These are phyloP conservation scores for Salvia sclarea DNA, from an alignment of 305 asterid genomes.

Conservation along the genomic window DNA sequence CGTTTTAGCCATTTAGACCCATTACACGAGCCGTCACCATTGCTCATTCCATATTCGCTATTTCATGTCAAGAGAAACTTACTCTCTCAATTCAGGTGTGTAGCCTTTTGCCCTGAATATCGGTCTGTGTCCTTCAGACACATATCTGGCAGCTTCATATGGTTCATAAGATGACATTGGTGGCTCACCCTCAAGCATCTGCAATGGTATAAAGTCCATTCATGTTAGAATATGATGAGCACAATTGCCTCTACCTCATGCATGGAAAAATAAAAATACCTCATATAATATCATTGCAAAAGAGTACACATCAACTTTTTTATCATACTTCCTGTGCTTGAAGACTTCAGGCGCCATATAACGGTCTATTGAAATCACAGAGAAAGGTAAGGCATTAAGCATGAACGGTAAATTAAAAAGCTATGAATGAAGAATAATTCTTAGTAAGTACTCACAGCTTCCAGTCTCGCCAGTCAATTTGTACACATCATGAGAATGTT, in stretches of 20 bases:
- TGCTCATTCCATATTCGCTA: not conserved
- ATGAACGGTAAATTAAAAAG: constrained; percentile 6
- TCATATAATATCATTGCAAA: constrained; percentile 93
- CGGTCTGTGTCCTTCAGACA: constrained; percentile 93
- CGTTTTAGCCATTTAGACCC: not conserved
- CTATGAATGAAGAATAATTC: not conserved
- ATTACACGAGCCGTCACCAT: not conserved
- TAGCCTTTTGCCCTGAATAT: constrained; percentile 64
- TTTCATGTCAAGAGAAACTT: constrained; percentile 41
- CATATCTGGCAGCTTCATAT: constrained; percentile 81
- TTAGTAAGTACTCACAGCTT: constrained; percentile 70
- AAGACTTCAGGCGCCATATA: constrained; percentile 99
- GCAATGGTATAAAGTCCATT: constrained; percentile 35
- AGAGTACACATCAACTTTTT: constrained; percentile 95
- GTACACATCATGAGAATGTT: constrained; percentile 93
- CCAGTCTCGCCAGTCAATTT: constrained; percentile 99
- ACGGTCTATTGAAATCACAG: constrained; percentile 58
- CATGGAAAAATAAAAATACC: constrained; percentile 48
- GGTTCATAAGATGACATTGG: constrained; percentile 82
- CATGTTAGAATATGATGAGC: constrained; percentile 21
- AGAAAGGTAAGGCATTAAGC: constrained; percentile 2
- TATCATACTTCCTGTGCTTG: constrained; percentile 93
- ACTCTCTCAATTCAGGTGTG: constrained; percentile 77
- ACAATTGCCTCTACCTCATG: not conserved
- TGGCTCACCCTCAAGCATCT: constrained; percentile 99